Evolutionary conservation across 768 basidiomycete genomes (phyloP).

Genomic region (Lactarius quietus): DNA sequence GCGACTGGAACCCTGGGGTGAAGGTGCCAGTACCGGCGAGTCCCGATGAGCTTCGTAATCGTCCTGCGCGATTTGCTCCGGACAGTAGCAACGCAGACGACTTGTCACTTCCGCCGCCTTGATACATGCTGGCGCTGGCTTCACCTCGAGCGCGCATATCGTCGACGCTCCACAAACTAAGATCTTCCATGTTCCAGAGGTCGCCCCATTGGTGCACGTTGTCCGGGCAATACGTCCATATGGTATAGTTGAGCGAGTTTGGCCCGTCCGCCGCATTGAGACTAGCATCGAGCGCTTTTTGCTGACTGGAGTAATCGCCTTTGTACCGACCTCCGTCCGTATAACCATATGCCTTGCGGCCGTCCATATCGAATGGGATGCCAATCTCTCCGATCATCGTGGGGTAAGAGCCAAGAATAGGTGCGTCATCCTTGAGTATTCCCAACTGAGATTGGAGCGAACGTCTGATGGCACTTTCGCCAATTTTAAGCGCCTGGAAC

Average conservation of each 20-base stretch:
- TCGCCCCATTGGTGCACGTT: slow-evolving; percentile 89
- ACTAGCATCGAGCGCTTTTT: slow-evolving; percentile 84
- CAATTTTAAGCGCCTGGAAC: slow-evolving; percentile 73
- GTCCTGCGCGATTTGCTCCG: slow-evolving; percentile 28
- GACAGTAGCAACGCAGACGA: slow-evolving; percentile 41
- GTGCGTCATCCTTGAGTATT: slow-evolving; percentile 69
- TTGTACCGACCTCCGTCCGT: slow-evolving; percentile 59
- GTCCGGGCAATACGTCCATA: slow-evolving; percentile 88
- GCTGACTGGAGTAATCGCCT: slow-evolving; percentile 75
- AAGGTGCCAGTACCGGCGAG: background rate
- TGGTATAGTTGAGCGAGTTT: slow-evolving; percentile 73
- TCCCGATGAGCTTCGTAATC: slow-evolving; percentile 11
- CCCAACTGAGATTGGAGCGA: slow-evolving; percentile 81
- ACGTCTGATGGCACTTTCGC: slow-evolving; percentile 77
- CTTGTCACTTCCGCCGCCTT: slow-evolving; percentile 33
- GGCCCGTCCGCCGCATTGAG: slow-evolving; percentile 72
- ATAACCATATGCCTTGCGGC: slow-evolving; percentile 79
- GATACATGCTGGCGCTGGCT: slow-evolving; percentile 26
- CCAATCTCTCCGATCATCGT: slow-evolving; percentile 96
- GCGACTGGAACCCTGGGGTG: slow-evolving; percentile 31
- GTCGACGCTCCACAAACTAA: slow-evolving; percentile 82
- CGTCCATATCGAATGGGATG: slow-evolving; percentile 92
- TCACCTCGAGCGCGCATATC: slow-evolving; percentile 45
- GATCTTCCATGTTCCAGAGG: slow-evolving; percentile 94
- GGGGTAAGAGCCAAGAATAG: slow-evolving; percentile 67